Base-by-base conservation (phyloP, 2,329 filamentous ascomycete genomes). In the Colletotrichum sp. region DNA sequence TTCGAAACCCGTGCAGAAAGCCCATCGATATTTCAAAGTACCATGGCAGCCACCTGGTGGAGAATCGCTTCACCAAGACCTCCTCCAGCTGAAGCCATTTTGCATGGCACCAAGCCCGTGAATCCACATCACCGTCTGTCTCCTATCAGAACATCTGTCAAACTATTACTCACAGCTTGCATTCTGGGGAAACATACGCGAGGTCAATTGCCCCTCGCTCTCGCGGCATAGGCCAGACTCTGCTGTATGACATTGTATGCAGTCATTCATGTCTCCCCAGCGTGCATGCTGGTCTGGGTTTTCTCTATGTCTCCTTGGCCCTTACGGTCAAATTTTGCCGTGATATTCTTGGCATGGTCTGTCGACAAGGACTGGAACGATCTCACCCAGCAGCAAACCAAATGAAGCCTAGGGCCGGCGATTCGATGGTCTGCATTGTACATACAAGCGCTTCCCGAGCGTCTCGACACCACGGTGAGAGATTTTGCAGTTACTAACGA, bases 151-250 rank as follows among this genome's bases (percentile, higher is more conserved):
- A 13, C 28, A 68, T 48, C 69, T 72, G 61, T 75, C 72, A 72
- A 63, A 61, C 52, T 63, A 63, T 72, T 75, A 72, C 68, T 72
- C 72, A 75, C 68, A 67, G 68, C 72, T 75, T 75, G 68, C 61
- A 67, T 63, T 32, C 61, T 38, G 61, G 72, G 68, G 72, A 67
- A 72, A 63, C 28, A 32, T 32, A 32, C 38, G 63, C 55, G 38
- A 75, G 21, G 13, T 6, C 36, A 21, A 61, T 24, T 7, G 32
- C 68, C 68, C 48, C 68, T 67, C 30, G 36, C 13, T 28, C 32
- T 55, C 21, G 57, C 55, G 18, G 34, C 36, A 36, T 3, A 32
- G 24, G 30, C 36, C 26, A 63, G 24, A 67, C 34, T 32, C 34
- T 38, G 38, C 63, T 26, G 24, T 43, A 57, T 72, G 63, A 43